These are phyloP conservation scores for Aspergillus jensenii DNA, from an alignment of 2,329 filamentous ascomycete genomes.

Conservation along the genomic window DNA sequence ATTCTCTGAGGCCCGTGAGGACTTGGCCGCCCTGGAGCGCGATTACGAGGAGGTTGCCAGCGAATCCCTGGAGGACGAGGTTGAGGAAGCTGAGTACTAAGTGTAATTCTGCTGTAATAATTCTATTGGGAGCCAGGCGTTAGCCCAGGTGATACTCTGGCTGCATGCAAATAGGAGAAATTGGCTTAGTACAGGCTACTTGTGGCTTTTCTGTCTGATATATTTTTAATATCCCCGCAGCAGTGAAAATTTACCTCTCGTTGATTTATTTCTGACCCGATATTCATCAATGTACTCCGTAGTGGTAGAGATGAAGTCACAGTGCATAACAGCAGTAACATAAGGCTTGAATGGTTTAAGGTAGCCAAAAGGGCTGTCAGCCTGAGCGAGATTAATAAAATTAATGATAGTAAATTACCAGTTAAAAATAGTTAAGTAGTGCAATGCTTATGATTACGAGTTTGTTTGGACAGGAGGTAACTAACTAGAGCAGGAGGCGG, in stretches of 20 bases:
- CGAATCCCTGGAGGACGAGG: conserved; percentile 84
- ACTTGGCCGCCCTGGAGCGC: conserved; percentile 94
- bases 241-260: conserved; percentile 39
- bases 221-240: conserved; percentile 43
- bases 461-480: not conserved
- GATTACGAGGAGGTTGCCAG: conserved; percentile 99
- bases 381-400: not conserved
- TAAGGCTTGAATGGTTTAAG: not conserved
- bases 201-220: conserved; percentile 36
- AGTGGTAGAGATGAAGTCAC: not conserved
- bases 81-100: conserved; percentile 91
- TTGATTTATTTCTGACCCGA: conserved; percentile 19
- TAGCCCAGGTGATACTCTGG: conserved; percentile 24
- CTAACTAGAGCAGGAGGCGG: not conserved
- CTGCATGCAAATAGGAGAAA: conserved; percentile 38
- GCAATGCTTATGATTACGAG: not conserved
- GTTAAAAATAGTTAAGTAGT: not conserved
- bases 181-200: conserved; percentile 36
- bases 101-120: conserved; percentile 20
- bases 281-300: not conserved
- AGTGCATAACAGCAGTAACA: not conserved
- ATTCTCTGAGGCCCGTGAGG: conserved; percentile 98
- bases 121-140: conserved; percentile 25
- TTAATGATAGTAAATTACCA: not conserved
- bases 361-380: not conserved